Conservation (phyloP, 2,329 filamentous ascomycete species). For the Fusarium drepaniforme region DNA sequence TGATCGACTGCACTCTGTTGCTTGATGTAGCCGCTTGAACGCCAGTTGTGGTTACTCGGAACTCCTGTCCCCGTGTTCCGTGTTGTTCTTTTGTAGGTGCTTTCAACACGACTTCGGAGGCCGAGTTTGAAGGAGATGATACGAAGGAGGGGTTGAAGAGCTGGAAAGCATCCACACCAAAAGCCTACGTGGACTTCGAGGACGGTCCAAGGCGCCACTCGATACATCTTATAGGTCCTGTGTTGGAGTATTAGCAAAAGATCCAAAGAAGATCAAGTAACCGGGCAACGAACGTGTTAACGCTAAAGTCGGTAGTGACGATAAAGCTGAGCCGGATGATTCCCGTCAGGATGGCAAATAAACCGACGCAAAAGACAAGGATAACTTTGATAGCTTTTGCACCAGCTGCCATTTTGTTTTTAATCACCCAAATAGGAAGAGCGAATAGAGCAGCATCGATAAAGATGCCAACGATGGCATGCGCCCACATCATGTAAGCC, state of each 20-base stretch:
- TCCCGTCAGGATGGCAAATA: slow-evolving; percentile 53
- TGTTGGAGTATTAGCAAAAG: neutral
- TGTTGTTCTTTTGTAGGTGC: slow-evolving; percentile 36
- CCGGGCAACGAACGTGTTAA: slow-evolving; percentile 47
- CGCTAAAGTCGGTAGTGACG: slow-evolving; percentile 43
- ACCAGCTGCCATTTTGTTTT: slow-evolving; percentile 51
- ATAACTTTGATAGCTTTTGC: slow-evolving; percentile 49
- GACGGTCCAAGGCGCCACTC: slow-evolving; percentile 53
- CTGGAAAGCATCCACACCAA: slow-evolving; percentile 57
- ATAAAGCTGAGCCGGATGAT: slow-evolving; percentile 53
- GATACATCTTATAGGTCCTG: slow-evolving; percentile 54
- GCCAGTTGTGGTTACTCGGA: slow-evolving; percentile 25
- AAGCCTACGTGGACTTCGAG: slow-evolving; percentile 57
- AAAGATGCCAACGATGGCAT: neutral
- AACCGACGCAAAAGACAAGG: slow-evolving; percentile 53
- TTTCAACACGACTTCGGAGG: slow-evolving; percentile 23
- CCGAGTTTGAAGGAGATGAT: slow-evolving; percentile 33
- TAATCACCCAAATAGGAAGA: slow-evolving; percentile 53
- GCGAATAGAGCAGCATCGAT: slow-evolving; percentile 51
- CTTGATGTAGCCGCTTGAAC: slow-evolving; percentile 28
- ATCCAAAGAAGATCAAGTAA: neutral
- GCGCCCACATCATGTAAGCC: slow-evolving; percentile 48
- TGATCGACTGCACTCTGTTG: slow-evolving; percentile 22
- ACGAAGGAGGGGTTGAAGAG: slow-evolving; percentile 54
- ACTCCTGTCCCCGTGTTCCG: slow-evolving; percentile 21